Evolutionary conservation across 1,284 basidiomycete genomes (phyloP).

Genomic region (Porphyrellus sp.): DNA sequence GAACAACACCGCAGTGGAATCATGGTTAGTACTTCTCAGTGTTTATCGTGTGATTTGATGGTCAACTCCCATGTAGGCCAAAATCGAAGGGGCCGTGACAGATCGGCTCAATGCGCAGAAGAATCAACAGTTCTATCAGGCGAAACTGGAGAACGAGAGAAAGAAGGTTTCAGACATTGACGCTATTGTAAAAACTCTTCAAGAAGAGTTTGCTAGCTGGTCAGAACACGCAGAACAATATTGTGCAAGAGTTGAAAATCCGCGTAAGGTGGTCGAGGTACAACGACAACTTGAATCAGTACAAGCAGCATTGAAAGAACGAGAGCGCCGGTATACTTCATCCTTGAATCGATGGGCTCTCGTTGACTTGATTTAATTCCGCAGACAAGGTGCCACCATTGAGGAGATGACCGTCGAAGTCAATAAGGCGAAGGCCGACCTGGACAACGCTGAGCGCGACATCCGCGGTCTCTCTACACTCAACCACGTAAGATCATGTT

Average conservation of each 20-base stretch:
- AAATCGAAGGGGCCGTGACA: slow-evolving; percentile 45
- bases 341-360: neutral
- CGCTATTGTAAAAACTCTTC: slow-evolving; percentile 45
- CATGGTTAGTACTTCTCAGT: slow-evolving; percentile 37
- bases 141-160: slow-evolving; percentile 48
- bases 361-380: slow-evolving; percentile 11
- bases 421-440: slow-evolving; percentile 54
- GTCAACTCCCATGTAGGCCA: slow-evolving; percentile 31
- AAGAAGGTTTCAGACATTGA: slow-evolving; percentile 43
- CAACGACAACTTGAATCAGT: slow-evolving; percentile 62
- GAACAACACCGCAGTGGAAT: slow-evolving; percentile 40
- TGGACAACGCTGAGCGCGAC: slow-evolving; percentile 59
- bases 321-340: slow-evolving; percentile 58
- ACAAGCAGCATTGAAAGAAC: slow-evolving; percentile 63
- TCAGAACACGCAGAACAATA: slow-evolving; percentile 60
- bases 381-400: slow-evolving; percentile 71
- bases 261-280: slow-evolving; percentile 54
- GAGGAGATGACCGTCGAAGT: slow-evolving; percentile 75
- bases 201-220: slow-evolving; percentile 67
- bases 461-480: slow-evolving; percentile 59
- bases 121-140: slow-evolving; percentile 43
- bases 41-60: neutral
- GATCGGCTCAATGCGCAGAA: slow-evolving; percentile 48
- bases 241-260: slow-evolving; percentile 58
- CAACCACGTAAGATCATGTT: slow-evolving; percentile 50